phyloP scores from a whole-genome alignment of 2,329 filamentous ascomycete genomes.

The Xylaria sp. region DNA sequence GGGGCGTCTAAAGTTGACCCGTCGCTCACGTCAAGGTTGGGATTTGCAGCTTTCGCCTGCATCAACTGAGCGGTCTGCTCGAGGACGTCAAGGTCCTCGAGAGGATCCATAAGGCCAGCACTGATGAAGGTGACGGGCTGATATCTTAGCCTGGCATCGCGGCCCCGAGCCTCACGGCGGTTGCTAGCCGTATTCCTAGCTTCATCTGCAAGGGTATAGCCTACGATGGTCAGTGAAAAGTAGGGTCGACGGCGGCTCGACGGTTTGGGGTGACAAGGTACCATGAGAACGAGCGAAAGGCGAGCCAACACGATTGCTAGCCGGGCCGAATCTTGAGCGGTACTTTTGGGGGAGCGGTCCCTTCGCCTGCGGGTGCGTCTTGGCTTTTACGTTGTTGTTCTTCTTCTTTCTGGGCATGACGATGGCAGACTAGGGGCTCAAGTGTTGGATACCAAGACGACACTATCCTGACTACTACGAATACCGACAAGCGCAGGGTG shows the following conservation, averaged over 20 bases:
- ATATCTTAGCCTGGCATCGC: slow-evolving; percentile 57
- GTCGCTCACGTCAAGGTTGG: not conserved
- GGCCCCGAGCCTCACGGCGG: slow-evolving; percentile 55
- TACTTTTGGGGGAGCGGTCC: slow-evolving; percentile 32
- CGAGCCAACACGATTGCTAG: slow-evolving; percentile 31
- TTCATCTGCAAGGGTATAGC: slow-evolving; percentile 59
- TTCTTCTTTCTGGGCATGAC: slow-evolving; percentile 44
- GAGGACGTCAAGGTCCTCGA: slow-evolving; percentile 54
- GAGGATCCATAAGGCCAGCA: slow-evolving; percentile 62
- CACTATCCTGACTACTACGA: not conserved
- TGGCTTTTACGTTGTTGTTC: slow-evolving; percentile 32
- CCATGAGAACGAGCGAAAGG: slow-evolving; percentile 40
- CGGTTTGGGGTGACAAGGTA: slow-evolving; percentile 29
- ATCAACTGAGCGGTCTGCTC: slow-evolving; percentile 17
- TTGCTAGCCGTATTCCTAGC: slow-evolving; percentile 62
- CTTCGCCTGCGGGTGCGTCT: slow-evolving; percentile 35
- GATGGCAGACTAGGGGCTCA: not conserved
- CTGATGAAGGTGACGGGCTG: slow-evolving; percentile 65
- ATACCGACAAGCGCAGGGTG: not conserved
- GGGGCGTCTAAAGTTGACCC: not conserved
- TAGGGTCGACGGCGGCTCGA: not conserved
- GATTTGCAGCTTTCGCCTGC: slow-evolving; percentile 18
- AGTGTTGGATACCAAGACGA: not conserved
- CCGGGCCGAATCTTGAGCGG: slow-evolving; percentile 26
- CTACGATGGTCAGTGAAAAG: slow-evolving; percentile 45